A percentile compares a stretch with the other conserved stretches of the same genome.
These are phyloP conservation scores for Blakeslea trispora DNA, from an alignment of 371 early-diverging fungal genomes.

Conservation along the genomic window DNA sequence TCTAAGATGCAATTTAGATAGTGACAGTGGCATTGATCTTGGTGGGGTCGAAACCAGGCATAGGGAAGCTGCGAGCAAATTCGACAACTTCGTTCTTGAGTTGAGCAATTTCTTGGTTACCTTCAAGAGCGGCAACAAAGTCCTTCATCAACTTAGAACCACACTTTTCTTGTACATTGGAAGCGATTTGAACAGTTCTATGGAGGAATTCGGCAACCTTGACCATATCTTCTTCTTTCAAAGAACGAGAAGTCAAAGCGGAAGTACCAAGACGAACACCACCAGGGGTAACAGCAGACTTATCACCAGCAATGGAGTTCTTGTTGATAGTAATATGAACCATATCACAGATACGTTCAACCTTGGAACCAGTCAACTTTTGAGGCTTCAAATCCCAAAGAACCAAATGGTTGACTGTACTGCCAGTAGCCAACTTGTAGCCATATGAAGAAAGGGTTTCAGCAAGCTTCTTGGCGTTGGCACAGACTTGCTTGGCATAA, in stretches of 20 bases:
- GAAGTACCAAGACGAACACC: slow-evolving; percentile 91
- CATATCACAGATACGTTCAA: slow-evolving; percentile 97
- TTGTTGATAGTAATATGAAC: slow-evolving; percentile 93
- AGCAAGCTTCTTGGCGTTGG: slow-evolving; percentile 87
- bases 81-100: slow-evolving; percentile 89
- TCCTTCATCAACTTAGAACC: slow-evolving; percentile 95
- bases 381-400: slow-evolving; percentile 90
- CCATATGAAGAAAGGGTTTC: slow-evolving; percentile 70
- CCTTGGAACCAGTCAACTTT: slow-evolving; percentile 84
- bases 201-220: slow-evolving; percentile 85
- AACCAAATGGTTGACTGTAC: slow-evolving; percentile 95
- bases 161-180: slow-evolving; percentile 71
- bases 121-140: slow-evolving; percentile 74
- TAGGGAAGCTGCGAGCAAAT: slow-evolving; percentile 89
- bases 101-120: slow-evolving; percentile 68
- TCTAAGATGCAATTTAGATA: slow-evolving; percentile 29
- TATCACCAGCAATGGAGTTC: slow-evolving; percentile 92
- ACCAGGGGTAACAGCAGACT: slow-evolving; percentile 88
- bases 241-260: slow-evolving; percentile 89
- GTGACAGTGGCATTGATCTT: slow-evolving; percentile 49
- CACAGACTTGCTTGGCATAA: slow-evolving; percentile 92
- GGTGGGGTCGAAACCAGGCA: slow-evolving; percentile 77
- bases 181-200: slow-evolving; percentile 91
- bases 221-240: slow-evolving; percentile 86
- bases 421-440: slow-evolving; percentile 91